Conservation (phyloP, 129 eudicot genomes). For the Chrysanthemum seticuspe region DNA sequence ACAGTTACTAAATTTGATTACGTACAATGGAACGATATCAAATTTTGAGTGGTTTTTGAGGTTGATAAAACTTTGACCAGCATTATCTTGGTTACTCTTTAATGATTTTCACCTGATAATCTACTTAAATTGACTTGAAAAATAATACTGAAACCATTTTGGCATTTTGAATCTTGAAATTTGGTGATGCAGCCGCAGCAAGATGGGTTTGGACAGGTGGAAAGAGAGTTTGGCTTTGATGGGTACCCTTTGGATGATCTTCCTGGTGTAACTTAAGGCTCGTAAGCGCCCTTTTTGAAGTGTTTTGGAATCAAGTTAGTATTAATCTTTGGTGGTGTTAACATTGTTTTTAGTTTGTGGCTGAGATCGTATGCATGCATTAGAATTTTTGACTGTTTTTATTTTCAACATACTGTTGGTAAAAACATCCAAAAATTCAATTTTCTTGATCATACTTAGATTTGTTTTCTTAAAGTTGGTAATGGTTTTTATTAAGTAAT, state of each 20-base stretch:
- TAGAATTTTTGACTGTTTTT: conserved; percentile 35
- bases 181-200: conserved; percentile 35
- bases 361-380: neutral
- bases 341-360: conserved; percentile 9
- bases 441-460: conserved; percentile 2
- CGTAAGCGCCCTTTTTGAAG: neutral
- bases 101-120: neutral
- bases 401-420: conserved; percentile 38
- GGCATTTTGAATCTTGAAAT: neutral
- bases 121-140: neutral
- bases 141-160: neutral
- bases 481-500: neutral
- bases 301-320: neutral
- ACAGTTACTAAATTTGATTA: too few relatives aligned
- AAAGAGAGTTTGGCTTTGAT: conserved; percentile 55
- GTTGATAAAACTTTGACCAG: too few relatives aligned
- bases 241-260: conserved; percentile 70
- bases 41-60: too few relatives aligned
- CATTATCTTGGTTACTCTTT: too few relatives aligned
- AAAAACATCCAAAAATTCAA: conserved; percentile 37
- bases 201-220: conserved; percentile 54
- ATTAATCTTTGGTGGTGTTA: conserved; percentile 7
- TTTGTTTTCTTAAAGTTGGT: neutral
- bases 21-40: too few relatives aligned
- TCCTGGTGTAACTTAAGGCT: conserved; percentile 42